Evolutionary conservation across 345 rosid genomes (phyloP).

Genomic region (Eucalyptus marginata): DNA sequence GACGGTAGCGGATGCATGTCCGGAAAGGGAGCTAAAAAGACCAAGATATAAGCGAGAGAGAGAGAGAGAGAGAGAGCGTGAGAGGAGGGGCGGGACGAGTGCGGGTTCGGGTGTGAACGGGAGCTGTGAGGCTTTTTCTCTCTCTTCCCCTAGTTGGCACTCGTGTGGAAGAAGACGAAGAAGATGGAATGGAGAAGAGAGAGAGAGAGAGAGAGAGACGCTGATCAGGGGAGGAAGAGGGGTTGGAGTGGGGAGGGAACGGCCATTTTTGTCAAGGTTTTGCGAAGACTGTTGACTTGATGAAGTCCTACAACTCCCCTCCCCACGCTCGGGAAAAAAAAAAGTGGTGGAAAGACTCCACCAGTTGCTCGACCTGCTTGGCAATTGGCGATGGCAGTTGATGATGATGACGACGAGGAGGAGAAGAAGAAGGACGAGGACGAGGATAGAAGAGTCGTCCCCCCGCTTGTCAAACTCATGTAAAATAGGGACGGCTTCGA

Average conservation of each 20-base stretch:
- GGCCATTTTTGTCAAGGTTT: not conserved
- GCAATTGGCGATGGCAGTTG: not conserved
- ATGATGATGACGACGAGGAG: no score
- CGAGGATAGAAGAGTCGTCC: no score
- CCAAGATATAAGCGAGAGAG: not conserved
- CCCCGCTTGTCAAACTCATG: no score
- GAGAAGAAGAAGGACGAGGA: no score
- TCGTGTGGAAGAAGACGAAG: not conserved
- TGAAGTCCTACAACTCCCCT: not conserved
- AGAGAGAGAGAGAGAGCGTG: not conserved
- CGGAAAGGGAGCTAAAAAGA: not conserved
- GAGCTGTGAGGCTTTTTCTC: not conserved
- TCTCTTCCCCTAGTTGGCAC: not conserved
- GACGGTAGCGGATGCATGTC: not conserved
- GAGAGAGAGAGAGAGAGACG: no score
- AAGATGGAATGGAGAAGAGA: not conserved
- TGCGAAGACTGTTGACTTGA: not conserved
- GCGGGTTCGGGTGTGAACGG: not conserved
- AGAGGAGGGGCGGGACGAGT: not conserved
- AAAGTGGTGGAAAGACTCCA: not conserved
- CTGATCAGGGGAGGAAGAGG: no score
- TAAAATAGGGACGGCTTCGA: no score
- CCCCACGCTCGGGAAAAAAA: not conserved
- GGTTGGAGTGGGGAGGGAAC: no score
- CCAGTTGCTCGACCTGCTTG: not conserved